phyloP scores from a whole-genome alignment of 2,329 filamentous ascomycete genomes.

The Parafenestella ontariensis region DNA sequence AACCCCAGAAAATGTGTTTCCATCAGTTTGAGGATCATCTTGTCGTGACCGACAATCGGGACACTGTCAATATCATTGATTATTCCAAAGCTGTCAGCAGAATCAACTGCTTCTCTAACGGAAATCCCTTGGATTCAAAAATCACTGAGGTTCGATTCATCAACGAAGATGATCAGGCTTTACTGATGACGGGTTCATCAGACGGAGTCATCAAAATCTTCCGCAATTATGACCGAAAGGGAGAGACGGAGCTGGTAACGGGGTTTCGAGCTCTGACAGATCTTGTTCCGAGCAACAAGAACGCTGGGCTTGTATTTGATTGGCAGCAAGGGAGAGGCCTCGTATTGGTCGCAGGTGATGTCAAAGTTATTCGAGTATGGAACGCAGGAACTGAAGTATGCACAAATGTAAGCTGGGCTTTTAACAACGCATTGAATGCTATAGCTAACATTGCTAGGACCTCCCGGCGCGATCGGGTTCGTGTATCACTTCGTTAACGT shows the following conservation, averaged over 20 bases:
- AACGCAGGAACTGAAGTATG: constrained; percentile 93
- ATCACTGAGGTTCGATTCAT: constrained; percentile 97
- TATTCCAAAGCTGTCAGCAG: constrained; percentile 66
- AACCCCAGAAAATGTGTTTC: constrained; percentile 92
- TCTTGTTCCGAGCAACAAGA: constrained; percentile 91
- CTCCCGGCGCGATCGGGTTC: constrained; percentile 94
- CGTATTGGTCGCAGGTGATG: constrained; percentile 93
- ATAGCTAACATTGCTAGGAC: constrained; percentile 60
- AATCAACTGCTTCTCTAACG: constrained; percentile 90
- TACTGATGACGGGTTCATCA: constrained; percentile 92
- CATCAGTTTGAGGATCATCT: constrained; percentile 98
- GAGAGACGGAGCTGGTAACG: constrained; percentile 82
- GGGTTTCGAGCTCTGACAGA: constrained; percentile 92
- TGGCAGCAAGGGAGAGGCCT: constrained; percentile 99
- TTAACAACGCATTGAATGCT: neutral
- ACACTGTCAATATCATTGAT: constrained; percentile 90
- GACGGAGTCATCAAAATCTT: constrained; percentile 95
- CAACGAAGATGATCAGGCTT: constrained; percentile 96
- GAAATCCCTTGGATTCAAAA: constrained; percentile 86
- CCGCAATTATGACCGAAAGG: constrained; percentile 83
- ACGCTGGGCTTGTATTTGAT: constrained; percentile 95
- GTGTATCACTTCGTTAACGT: constrained; percentile 94
- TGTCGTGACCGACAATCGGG: constrained; percentile 89
- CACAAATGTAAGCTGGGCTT: constrained; percentile 64
- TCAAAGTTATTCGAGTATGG: constrained; percentile 95